Percentiles rank a stretch among this genome's conserved stretches.
Evolutionary conservation across 23 red algal genomes (phyloP).

Genomic region (Gracilariopsis chorda): DNA sequence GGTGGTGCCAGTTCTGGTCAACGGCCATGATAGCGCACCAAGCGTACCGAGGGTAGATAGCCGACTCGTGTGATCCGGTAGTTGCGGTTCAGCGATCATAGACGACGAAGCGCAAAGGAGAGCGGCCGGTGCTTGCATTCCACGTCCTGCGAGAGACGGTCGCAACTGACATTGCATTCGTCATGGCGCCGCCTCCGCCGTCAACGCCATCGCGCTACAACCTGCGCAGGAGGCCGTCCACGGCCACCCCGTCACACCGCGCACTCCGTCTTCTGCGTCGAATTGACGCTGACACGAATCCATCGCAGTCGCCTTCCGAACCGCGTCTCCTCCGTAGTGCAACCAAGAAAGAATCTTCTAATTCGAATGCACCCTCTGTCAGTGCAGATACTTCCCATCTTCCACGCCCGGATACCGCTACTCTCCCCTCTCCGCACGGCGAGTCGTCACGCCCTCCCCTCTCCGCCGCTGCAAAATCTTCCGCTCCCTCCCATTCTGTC

Average conservation of each 20-base stretch:
- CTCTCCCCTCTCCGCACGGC: neutral
- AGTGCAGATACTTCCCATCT: neutral
- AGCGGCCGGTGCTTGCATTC: too few relatives aligned
- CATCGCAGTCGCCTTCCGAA: neutral
- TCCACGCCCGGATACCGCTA: neutral
- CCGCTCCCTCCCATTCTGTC: neutral
- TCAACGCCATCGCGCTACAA: conserved; percentile 16
- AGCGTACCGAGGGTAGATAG: too few relatives aligned
- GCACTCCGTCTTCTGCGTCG: neutral
- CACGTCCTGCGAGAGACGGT: too few relatives aligned
- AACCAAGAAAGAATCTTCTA: neutral
- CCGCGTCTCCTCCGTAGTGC: neutral
- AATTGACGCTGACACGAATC: neutral
- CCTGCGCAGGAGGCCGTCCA: neutral
- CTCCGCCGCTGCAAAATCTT: neutral
- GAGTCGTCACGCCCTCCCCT: neutral
- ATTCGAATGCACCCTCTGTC: neutral
- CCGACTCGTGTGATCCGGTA: too few relatives aligned
- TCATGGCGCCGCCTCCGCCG: neutral
- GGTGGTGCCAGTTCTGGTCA: too few relatives aligned
- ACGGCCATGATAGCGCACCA: too few relatives aligned
- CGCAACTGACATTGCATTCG: too few relatives aligned
- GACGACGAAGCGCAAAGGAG: too few relatives aligned
- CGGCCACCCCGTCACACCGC: neutral
- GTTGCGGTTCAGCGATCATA: too few relatives aligned